phyloP scores from a whole-genome alignment of 768 basidiomycete genomes.

The Clitopilus passeckerianus region DNA sequence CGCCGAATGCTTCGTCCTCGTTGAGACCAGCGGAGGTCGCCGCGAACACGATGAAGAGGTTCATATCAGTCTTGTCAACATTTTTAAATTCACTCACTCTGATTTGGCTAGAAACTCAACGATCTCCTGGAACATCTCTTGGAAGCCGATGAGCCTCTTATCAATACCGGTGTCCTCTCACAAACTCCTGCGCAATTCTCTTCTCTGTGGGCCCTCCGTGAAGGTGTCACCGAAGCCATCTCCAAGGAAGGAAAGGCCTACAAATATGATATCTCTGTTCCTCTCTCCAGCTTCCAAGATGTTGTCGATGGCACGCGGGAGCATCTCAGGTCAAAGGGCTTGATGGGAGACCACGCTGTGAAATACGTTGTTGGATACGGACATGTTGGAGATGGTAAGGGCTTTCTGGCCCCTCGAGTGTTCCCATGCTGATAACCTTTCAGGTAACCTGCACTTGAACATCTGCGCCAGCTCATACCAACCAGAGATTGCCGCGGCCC shows the following conservation, averaged over 20 bases:
- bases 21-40: slow-evolving; percentile 92
- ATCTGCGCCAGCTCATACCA: slow-evolving; percentile 80
- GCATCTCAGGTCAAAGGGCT: slow-evolving; percentile 62
- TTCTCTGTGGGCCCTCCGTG: slow-evolving; percentile 87
- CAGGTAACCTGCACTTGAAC: slow-evolving; percentile 94
- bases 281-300: slow-evolving; percentile 78
- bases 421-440: slow-evolving; percentile 1
- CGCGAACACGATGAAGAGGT: slow-evolving; percentile 94
- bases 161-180: slow-evolving; percentile 87
- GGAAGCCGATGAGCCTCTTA: slow-evolving; percentile 65
- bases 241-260: slow-evolving; percentile 94
- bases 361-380: slow-evolving; percentile 90
- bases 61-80: slow-evolving; percentile 2
- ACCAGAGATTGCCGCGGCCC: slow-evolving; percentile 75
- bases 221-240: slow-evolving; percentile 87
- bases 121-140: slow-evolving; percentile 74
- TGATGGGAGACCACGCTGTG: slow-evolving; percentile 69
- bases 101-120: slow-evolving; percentile 73
- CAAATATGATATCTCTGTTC: slow-evolving; percentile 95
- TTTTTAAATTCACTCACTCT: background rate
- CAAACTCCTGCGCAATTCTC: slow-evolving; percentile 88
- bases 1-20: slow-evolving; percentile 84
- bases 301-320: slow-evolving; percentile 80
- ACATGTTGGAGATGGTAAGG: slow-evolving; percentile 92
- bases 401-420: background rate